phyloP scores from a whole-genome alignment of 495 filamentous ascomycete genomes.

The Thermothielavioides terrestris region DNA sequence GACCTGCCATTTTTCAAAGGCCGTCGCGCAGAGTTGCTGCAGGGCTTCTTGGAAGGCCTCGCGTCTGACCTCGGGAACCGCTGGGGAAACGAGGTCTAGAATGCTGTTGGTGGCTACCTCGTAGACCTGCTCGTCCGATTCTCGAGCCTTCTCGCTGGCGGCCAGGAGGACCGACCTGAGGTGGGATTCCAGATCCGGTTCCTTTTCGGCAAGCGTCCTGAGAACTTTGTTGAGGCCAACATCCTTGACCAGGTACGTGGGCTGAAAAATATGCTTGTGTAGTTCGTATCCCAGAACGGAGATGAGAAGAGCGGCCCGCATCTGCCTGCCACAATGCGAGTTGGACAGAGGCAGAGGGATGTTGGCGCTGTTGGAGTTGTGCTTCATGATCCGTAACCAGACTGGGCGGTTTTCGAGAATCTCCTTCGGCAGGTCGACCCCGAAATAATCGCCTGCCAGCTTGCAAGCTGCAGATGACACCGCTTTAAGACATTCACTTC shows the following conservation, averaged over 20 bases:
- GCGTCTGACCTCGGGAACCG: neutral
- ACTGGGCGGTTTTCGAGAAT: neutral
- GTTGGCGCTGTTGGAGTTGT: neutral
- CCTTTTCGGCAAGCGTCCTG: neutral
- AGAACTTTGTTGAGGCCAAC: constrained; percentile 2
- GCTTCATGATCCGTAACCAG: constrained; percentile 3
- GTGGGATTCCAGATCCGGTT: constrained; percentile 10
- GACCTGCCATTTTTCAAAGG: neutral
- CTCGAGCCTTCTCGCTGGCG: neutral
- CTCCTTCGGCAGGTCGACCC: neutral
- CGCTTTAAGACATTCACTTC: neutral
- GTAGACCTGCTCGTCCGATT: neutral
- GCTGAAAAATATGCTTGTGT: constrained; percentile 12
- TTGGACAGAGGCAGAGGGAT: constrained; percentile 17
- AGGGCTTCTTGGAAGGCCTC: neutral
- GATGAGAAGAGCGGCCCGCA: constrained; percentile 18
- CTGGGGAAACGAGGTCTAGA: neutral
- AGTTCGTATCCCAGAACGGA: constrained; percentile 9
- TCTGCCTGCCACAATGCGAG: constrained; percentile 12
- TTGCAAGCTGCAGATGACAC: constrained; percentile 1
- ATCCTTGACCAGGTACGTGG: constrained; percentile 11
- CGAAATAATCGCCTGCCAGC: constrained; percentile 6
- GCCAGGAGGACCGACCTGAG: constrained; percentile 17
- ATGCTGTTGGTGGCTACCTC: neutral
- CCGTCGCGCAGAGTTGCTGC: neutral